Conservation (phyloP, 2,329 filamentous ascomycete species). For the Tricladium varicosporioides region DNA sequence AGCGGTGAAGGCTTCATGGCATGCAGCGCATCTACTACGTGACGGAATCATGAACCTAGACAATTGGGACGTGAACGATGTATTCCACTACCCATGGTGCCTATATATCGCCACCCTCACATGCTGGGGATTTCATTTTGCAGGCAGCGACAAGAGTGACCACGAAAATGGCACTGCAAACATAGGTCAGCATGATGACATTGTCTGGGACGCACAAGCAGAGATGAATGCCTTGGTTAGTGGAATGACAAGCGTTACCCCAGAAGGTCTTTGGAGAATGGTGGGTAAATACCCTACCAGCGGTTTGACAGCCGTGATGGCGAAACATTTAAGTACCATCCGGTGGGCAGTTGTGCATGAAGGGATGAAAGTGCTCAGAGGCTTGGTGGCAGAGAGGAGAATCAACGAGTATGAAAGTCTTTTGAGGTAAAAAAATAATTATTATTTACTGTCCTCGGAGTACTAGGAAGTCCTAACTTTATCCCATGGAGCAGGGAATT, state of each 20-base stretch:
- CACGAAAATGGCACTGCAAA: neutral
- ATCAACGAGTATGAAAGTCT: constrained; percentile 36
- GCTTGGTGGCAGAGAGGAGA: constrained; percentile 28
- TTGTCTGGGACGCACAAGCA: constrained; percentile 47
- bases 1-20: constrained; percentile 48
- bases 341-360: constrained; percentile 62
- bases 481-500: too few relatives aligned
- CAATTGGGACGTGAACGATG: constrained; percentile 49
- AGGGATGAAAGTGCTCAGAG: constrained; percentile 54
- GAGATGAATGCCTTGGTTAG: constrained; percentile 47
- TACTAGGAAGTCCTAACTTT: too few relatives aligned
- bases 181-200: constrained; percentile 40
- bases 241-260: constrained; percentile 35
- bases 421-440: constrained; percentile 20
- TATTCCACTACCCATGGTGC: constrained; percentile 63
- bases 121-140: constrained; percentile 56
- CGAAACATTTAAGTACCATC: constrained; percentile 52
- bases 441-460: too few relatives aligned
- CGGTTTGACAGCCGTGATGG: constrained; percentile 54
- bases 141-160: constrained; percentile 19
- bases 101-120: constrained; percentile 58
- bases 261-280: constrained; percentile 35
- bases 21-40: constrained; percentile 51
- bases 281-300: constrained; percentile 48
- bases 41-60: constrained; percentile 48